A percentile compares a stretch with the other conserved stretches of the same genome.
phyloP scores from a whole-genome alignment of 768 basidiomycete genomes.

The Glaciozyma martinii region DNA sequence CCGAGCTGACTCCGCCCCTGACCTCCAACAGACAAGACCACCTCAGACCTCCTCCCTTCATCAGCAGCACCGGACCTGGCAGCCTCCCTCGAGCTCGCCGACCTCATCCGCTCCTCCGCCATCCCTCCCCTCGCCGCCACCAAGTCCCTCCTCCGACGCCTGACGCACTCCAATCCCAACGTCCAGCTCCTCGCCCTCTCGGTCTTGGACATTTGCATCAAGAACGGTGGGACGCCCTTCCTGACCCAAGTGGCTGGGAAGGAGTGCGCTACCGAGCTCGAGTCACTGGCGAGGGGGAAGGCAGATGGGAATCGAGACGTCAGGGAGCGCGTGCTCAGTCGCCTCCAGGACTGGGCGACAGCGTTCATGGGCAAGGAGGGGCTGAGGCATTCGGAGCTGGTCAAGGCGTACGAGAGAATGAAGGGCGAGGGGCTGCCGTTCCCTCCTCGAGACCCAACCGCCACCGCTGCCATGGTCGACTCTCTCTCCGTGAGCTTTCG shows the following conservation, averaged over 20 bases:
- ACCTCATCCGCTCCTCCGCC: constrained; percentile 88
- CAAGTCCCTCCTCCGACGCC: constrained; percentile 73
- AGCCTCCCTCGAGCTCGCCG: constrained; percentile 81
- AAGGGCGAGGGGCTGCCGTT: constrained; percentile 65
- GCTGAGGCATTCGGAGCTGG: constrained; percentile 65
- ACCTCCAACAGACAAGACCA: constrained; percentile 67
- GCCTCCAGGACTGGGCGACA: constrained; percentile 88
- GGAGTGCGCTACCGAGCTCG: constrained; percentile 16
- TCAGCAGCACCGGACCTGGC: constrained; percentile 83
- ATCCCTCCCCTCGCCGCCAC: constrained; percentile 76
- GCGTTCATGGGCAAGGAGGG: constrained; percentile 73
- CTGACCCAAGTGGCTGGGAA: constrained; percentile 49
- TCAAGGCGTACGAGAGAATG: constrained; percentile 59
- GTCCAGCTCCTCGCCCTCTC: constrained; percentile 39
- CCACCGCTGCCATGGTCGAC: constrained; percentile 77
- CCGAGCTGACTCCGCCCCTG: constrained; percentile 18
- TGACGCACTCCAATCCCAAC: constrained; percentile 92
- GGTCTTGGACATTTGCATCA: constrained; percentile 84
- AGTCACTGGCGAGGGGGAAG: constrained; percentile 15
- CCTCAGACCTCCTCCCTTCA: constrained; percentile 73
- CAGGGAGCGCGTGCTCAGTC: constrained; percentile 62
- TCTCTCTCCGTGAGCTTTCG: constrained; percentile 54
- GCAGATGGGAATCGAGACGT: constrained; percentile 57
- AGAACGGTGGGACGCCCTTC: constrained; percentile 94
- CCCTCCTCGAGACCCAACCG: constrained; percentile 65